These are phyloP conservation scores for Allomyces arbusculus DNA, from an alignment of 192 early-diverging fungal genomes.

Conservation along the genomic window DNA sequence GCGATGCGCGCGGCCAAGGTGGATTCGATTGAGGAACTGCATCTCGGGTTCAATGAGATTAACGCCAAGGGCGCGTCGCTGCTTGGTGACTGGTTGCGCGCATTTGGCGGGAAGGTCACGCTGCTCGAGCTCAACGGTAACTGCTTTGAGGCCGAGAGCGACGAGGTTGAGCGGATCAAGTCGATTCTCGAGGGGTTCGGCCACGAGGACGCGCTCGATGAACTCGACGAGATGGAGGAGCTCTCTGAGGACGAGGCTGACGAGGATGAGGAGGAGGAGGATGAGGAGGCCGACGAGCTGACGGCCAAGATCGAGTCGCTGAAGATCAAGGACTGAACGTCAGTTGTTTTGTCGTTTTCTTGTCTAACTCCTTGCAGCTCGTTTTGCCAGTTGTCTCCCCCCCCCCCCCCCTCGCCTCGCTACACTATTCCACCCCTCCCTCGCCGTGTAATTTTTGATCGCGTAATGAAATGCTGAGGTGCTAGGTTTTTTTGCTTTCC, in stretches of 20 bases:
- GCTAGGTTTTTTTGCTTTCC: too few species aligned
- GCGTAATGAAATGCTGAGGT: too few species aligned
- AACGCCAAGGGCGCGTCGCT: conserved; percentile 43
- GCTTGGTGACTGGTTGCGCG: conserved; percentile 41
- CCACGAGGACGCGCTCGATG: conserved; percentile 61
- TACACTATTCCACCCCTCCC: too few species aligned
- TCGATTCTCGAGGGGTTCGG: conserved; percentile 45
- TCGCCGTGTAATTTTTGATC: too few species aligned
- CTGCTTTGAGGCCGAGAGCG: conserved; percentile 61
- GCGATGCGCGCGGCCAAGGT: conserved; percentile 38
- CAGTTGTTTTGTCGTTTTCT: too few species aligned
- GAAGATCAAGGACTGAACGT: too few species aligned
- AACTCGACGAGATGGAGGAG: conserved; percentile 91
- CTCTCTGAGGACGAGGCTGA: conserved; percentile 46
- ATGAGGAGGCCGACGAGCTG: conserved; percentile 22
- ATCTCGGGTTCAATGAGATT: conserved; percentile 81
- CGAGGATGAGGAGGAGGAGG: conserved; percentile 35
- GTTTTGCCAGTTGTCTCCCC: too few species aligned
- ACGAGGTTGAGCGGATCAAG: conserved; percentile 49
- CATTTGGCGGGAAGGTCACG: conserved; percentile 37
- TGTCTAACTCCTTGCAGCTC: too few species aligned
- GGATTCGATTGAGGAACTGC: conserved; percentile 34
- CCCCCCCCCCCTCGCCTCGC: too few species aligned
- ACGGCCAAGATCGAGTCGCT: too few species aligned
- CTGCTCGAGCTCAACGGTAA: conserved; percentile 81